A percentile compares a stretch with the other conserved stretches of the same genome.
Conservation (phyloP, 148 eudicot species). For the Camellia granthamiana region DNA sequence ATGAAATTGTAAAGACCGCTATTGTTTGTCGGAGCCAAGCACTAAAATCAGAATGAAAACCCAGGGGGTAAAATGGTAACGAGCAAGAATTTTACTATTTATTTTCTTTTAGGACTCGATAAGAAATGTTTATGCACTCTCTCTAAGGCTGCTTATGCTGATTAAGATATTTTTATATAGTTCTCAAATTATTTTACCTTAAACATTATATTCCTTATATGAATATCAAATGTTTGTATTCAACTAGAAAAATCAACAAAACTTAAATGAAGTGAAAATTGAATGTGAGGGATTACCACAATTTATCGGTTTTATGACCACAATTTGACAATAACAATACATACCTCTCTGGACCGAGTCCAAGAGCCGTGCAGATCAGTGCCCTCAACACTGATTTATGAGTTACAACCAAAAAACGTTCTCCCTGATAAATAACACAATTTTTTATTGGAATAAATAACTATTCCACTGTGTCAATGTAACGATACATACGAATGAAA, state of each 20-base stretch:
- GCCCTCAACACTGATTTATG: constrained; percentile 71
- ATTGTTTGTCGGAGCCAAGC: neutral
- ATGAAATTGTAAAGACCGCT: constrained; percentile 4
- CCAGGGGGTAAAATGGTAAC: neutral
- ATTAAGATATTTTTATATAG: neutral
- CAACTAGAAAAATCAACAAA: neutral
- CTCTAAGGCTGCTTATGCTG: neutral
- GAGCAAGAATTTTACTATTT: neutral
- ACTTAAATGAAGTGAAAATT: neutral
- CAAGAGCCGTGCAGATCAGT: constrained; percentile 69
- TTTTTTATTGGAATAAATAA: neutral
- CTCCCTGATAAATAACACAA: constrained; percentile 37
- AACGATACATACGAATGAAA: neutral
- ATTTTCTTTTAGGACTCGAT: neutral
- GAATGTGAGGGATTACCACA: neutral
- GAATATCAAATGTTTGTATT: neutral
- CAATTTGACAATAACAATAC: neutral
- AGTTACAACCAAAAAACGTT: constrained; percentile 62
- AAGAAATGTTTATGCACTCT: neutral
- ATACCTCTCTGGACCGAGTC: constrained; percentile 69
- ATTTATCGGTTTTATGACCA: neutral
- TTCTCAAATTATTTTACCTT: neutral
- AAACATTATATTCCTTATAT: neutral
- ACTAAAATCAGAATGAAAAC: neutral
- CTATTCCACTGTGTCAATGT: neutral